These are phyloP conservation scores for Thielaviopsis ethacetica DNA, from an alignment of 2,329 filamentous ascomycete species.

Conservation along the genomic window DNA sequence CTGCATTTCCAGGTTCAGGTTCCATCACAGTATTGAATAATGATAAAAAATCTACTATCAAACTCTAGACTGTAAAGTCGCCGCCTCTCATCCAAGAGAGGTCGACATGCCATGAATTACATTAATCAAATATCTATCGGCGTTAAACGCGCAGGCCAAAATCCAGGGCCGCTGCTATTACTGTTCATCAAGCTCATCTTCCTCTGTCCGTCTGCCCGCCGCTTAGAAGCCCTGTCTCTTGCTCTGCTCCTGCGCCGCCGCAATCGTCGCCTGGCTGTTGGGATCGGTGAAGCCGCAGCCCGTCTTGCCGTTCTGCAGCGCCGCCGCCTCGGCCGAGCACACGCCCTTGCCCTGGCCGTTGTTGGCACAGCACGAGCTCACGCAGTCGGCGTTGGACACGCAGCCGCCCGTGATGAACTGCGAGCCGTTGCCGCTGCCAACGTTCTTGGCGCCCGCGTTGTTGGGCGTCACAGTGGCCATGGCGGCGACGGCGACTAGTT, in stretches of 20 bases:
- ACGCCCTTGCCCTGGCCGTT: conserved; percentile 15
- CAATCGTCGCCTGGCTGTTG: conserved; percentile 9
- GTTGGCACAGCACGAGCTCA: conserved; percentile 17
- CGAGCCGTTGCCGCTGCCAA: conserved; percentile 16
- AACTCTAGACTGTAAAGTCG: too few relatives aligned
- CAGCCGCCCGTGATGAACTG: conserved; percentile 20
- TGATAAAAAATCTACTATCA: too few relatives aligned
- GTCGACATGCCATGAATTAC: not conserved
- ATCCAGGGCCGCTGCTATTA: not conserved
- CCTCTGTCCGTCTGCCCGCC: too few relatives aligned
- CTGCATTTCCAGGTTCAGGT: too few relatives aligned
- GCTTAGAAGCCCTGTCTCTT: conserved; percentile 12
- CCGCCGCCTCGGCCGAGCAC: conserved; percentile 18
- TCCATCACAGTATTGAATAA: too few relatives aligned
- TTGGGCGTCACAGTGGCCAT: conserved; percentile 15
- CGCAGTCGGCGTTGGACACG: conserved; percentile 17
- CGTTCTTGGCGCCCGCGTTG: conserved; percentile 15
- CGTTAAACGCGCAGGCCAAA: not conserved
- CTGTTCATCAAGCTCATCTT: not conserved
- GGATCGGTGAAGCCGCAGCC: conserved; percentile 20
- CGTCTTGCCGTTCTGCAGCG: conserved; percentile 18
- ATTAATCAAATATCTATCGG: not conserved
- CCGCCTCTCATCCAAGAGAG: not conserved
- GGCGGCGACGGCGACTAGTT: conserved; percentile 13
- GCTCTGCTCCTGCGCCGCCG: conserved; percentile 11